Conservation (phyloP, 2,329 filamentous ascomycete genomes). For the Trichoderma arundinaceum region DNA sequence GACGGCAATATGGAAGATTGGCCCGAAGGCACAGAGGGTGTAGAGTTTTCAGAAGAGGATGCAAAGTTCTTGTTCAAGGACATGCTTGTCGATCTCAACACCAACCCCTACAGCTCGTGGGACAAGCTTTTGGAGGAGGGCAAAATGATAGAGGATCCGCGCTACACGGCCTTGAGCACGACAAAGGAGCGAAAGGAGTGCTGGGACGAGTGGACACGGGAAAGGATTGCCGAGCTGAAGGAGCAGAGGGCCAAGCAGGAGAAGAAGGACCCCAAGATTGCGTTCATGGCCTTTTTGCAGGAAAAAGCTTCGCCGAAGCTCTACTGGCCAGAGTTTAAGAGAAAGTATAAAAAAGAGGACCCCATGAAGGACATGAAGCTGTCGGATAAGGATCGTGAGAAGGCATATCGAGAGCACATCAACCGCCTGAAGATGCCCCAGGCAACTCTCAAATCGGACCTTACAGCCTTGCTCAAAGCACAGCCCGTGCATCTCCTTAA, state of each 20-base stretch:
- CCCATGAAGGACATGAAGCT: slow-evolving; percentile 78
- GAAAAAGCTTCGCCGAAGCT: slow-evolving; percentile 85
- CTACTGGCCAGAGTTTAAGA: slow-evolving; percentile 96
- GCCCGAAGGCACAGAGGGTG: slow-evolving; percentile 74
- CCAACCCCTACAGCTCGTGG: slow-evolving; percentile 91
- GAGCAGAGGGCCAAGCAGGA: slow-evolving; percentile 75
- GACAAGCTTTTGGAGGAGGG: slow-evolving; percentile 86
- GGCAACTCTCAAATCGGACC: slow-evolving; percentile 70
- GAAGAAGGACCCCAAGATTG: slow-evolving; percentile 81
- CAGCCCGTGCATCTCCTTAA: slow-evolving; percentile 66
- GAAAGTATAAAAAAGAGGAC: slow-evolving; percentile 83
- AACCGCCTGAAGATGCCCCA: slow-evolving; percentile 69
- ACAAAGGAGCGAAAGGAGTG: slow-evolving; percentile 82
- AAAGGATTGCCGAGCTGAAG: slow-evolving; percentile 74
- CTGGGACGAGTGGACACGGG: slow-evolving; percentile 83
- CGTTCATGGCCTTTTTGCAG: slow-evolving; percentile 81
- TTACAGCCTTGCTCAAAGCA: slow-evolving; percentile 67
- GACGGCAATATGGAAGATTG: slow-evolving; percentile 65
- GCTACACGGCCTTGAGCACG: slow-evolving; percentile 82
- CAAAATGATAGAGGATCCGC: slow-evolving; percentile 79
- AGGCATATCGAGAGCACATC: slow-evolving; percentile 77
- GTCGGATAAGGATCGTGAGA: slow-evolving; percentile 78
- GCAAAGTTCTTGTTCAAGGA: slow-evolving; percentile 81
- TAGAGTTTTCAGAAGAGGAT: slow-evolving; percentile 76
- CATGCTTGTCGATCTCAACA: slow-evolving; percentile 78